These are phyloP conservation scores for Gomphus bonarii DNA, from an alignment of 1,284 basidiomycete species.

Conservation along the genomic window DNA sequence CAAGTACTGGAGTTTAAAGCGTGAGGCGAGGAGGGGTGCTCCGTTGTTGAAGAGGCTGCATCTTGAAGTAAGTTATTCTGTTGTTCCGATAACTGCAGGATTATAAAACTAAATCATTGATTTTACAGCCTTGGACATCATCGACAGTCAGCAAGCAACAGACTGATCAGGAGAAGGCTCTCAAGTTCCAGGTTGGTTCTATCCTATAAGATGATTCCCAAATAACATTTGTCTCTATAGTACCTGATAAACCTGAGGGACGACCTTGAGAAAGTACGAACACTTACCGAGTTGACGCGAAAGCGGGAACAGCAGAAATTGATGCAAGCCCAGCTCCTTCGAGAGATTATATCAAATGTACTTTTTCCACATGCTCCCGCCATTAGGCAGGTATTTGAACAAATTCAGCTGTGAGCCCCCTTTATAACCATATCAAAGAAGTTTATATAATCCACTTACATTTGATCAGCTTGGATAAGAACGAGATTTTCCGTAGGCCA, in stretches of 20 bases:
- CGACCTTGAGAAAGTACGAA: conserved; percentile 71
- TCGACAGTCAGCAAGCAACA: conserved; percentile 53
- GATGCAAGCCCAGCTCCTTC: conserved; percentile 60
- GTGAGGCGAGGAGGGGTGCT: conserved; percentile 87
- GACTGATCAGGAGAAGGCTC: conserved; percentile 74
- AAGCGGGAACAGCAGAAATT: conserved; percentile 84
- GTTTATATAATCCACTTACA: background rate
- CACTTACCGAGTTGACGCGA: conserved; percentile 61
- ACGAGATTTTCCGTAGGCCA: conserved; percentile 69
- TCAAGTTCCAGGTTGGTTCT: conserved; percentile 68
- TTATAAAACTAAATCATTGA: background rate
- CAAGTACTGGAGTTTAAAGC: conserved; percentile 94
- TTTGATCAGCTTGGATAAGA: conserved; percentile 57
- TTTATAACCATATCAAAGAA: background rate
- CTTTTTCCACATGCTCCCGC: conserved; percentile 59
- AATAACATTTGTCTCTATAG: conserved; percentile 28
- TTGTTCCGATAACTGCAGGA: background rate
- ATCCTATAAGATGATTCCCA: conserved; percentile 12
- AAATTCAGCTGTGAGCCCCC: conserved; percentile 51
- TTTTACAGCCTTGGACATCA: conserved; percentile 78
- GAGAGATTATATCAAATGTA: conserved; percentile 51
- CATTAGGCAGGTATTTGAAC: conserved; percentile 60
- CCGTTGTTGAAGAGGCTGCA: conserved; percentile 90
- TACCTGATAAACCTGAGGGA: conserved; percentile 60
- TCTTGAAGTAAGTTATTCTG: conserved; percentile 48